Evolutionary conservation across 331 rosid genomes (phyloP).

Genomic region (Dryas integrifolia): DNA sequence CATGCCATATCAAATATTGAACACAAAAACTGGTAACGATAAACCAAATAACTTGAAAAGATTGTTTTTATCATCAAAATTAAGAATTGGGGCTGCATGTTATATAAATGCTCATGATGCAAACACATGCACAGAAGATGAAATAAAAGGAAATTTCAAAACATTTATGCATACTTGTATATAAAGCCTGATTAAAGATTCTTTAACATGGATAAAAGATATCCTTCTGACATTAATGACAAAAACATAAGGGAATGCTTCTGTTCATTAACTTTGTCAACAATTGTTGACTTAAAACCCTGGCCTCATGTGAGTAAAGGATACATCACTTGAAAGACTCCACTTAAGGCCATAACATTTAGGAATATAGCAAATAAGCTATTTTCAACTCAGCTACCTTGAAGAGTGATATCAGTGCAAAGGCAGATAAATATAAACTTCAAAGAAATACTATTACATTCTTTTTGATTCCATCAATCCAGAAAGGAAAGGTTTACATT

Average conservation of each 20-base stretch:
- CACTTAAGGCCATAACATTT: background rate
- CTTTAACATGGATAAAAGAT: background rate
- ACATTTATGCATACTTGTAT: background rate
- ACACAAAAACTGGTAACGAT: background rate
- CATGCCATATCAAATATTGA: background rate
- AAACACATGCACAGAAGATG: background rate
- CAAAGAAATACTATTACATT: background rate
- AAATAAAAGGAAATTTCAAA: background rate
- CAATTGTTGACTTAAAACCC: background rate
- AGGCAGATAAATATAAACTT: background rate
- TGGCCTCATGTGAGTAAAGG: background rate
- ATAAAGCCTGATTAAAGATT: background rate
- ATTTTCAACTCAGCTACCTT: background rate
- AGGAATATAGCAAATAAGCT: background rate
- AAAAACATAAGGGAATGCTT: background rate
- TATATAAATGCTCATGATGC: background rate
- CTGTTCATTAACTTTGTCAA: background rate
- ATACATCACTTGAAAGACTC: constrained; percentile 1
- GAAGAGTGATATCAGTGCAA: background rate
- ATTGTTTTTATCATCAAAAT: background rate
- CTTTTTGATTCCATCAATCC: background rate
- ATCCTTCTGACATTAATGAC: background rate
- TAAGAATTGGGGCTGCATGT: background rate
- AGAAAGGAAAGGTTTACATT: background rate
- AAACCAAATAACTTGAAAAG: background rate